Evolutionary conservation across 306 rosid species (phyloP).

Genomic region (Begonia peltatifolia): DNA sequence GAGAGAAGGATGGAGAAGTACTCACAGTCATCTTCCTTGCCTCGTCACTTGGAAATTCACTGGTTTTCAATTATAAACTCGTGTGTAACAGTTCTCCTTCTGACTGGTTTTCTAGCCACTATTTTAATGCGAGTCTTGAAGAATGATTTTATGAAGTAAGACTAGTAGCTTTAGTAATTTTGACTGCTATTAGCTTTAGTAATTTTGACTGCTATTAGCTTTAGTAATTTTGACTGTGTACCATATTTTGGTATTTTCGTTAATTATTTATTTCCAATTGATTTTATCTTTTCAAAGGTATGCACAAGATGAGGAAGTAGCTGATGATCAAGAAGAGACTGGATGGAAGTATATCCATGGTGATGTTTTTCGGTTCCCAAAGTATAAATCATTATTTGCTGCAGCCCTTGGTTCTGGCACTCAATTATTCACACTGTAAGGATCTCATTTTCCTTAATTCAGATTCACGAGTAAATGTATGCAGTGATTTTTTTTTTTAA

Average conservation of each 20-base stretch:
- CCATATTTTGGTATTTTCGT: conserved; percentile 1
- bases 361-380: conserved; percentile 89
- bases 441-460: conserved; percentile 8
- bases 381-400: conserved; percentile 70
- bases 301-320: conserved; percentile 97
- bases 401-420: conserved; percentile 95
- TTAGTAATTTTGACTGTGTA: conserved; percentile 6
- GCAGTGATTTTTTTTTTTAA: too few relatives aligned
- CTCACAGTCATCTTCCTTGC: conserved; percentile 86
- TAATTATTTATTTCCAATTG: conserved; percentile 5
- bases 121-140: conserved; percentile 97
- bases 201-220: conserved; percentile 8
- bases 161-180: conserved; percentile 7
- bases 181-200: conserved; percentile 8
- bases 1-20: conserved; percentile 95
- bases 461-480: too few relatives aligned
- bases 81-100: conserved; percentile 90
- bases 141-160: conserved; percentile 97
- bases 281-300: conserved; percentile 24
- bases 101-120: conserved; percentile 95
- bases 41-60: conserved; percentile 94
- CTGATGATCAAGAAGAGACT: conserved; percentile 96
- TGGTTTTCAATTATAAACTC: conserved; percentile 98
- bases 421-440: conserved; percentile 89
- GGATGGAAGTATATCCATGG: conserved; percentile 99